Base-by-base conservation (phyloP, 2,329 filamentous ascomycete species). In the Colletotrichum liaoningense region DNA sequence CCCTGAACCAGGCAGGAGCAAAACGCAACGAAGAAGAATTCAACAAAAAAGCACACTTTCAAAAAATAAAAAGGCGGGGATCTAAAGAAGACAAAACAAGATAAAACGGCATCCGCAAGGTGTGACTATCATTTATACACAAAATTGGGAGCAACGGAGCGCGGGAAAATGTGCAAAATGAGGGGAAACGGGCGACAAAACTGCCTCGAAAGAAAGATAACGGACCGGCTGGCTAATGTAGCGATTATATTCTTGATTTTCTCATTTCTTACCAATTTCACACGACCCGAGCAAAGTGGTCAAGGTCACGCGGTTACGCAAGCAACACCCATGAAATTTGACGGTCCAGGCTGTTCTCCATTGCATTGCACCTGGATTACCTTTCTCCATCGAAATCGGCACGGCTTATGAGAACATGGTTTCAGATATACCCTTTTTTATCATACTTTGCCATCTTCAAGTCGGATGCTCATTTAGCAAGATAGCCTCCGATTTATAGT, bases 1-100 rank as follows among this genome's bases (percentile, higher is more conserved):
- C 46, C 71, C 56, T 73, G 70, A 73, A 65, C 65, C 70, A 63
- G 56, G 12, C 63, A 60, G 49, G 30, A 33, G 35, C 28, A 12
- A 35, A n/a, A 11, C 26, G 4, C 22, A 26, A 9, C 26, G 28
- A 35, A 63, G 28, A 52, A 4, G 2, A 12, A 54, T 11, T 12
- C 28, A 26, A 30, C n/a, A 26, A 30, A 8, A 33, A 68, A 9
- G 19, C 9, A 49, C 42, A 49, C 19, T 22, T 22, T 49, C 19
- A 22, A 22, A 46, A 28, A 12, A 35, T 11, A 4, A 35, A 35
- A 49, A 1, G 19, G 38, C 2, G 19, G 19, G 42, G 42, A 9
- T 49, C 42, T 11, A 46, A 28, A 28, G 28, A 11, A 56, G 14
- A 22, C 8, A 9, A 35, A n/a, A 14, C 22, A 38, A 56, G 19